Evolutionary conservation across 2,329 filamentous ascomycete species (phyloP), one percentile per base, ranked within the genome.

Genomic region (Xylariaceae sp.): DNA sequence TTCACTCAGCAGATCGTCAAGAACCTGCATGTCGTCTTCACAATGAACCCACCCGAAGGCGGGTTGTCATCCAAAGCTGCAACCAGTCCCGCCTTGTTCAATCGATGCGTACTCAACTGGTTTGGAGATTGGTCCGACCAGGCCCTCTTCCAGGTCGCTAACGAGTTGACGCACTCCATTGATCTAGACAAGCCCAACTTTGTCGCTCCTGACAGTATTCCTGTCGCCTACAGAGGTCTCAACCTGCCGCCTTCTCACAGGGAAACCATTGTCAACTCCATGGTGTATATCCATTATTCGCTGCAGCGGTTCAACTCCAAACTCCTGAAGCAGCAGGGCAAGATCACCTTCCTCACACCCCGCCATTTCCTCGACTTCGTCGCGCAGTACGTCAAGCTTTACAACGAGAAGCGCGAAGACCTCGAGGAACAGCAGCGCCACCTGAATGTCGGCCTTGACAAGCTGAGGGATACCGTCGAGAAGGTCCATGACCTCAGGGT

Each of bases 51-150:
- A 11, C 93, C 92, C 0, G 87, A 95, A 55, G 92, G 92, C 49
- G 90, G 92, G 1, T 67, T 99, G 7, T 92, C 86, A 2, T 94
- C 88, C 19, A 96, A 95, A 67, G 92, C 92, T 36, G 93, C 92
- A 18, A 98, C 93, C 3, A 95, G 88, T 73, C 92, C 92, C 39
- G 92, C 92, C 25, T 65, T 99, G 53, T 99, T 99, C 81, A 99
- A 99, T 68, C 83, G 92, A 72, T 99, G 92, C 56, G 92, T 99
- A 31, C 80, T 99, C 49, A 98, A 99, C 64, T 99, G 92, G 92
- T 95, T 98, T 58, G 92, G 92, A 45, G 92, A 99, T 63, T 99
- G 92, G 92, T 98, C 92, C 33, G 92, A 98, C 59, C 92, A 98
- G 64, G 93, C 92, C 23, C 74, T 98, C 14, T 99, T 93, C 79